Base-by-base conservation (phyloP, 1,284 basidiomycete genomes). In the Gymnopus androsaceus region DNA sequence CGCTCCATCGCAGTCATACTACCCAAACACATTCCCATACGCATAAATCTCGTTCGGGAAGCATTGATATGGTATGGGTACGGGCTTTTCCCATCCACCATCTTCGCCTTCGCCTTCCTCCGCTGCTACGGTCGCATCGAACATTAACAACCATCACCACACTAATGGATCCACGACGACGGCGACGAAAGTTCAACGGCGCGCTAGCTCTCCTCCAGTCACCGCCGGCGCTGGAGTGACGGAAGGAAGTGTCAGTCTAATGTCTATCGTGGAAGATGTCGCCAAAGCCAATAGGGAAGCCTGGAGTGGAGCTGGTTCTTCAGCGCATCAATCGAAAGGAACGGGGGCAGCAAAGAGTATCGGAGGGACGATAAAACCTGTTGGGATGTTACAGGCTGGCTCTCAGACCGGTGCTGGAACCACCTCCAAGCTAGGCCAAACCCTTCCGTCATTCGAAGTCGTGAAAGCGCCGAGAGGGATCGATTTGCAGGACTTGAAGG, bases 231-330 rank as follows among this genome's bases (percentile, higher is more conserved):
- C 19, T 7, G 45, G 19, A 15, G n/a, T 21, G 14, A 27, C n/a
- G 7, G 30, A 23, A 19, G 51, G 51, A 4, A 44, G 47, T n/a
- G 30, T 33, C 3, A 87, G 80, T 44, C 68, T 89, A 64, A 83
- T 89, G 85, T 83, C 80, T 61, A 83, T 88, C 60, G 81, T 88
- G 4, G 85, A 87, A 61, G 80, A 76, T 57, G 81, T 87, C 33
- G 67, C 83, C 9, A 73, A 73, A 41, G 69, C 68, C 51, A 79
- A 80, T 60, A 59, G 71, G 28, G 61, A 70, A 9, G 68, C 65
- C 9, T 67, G 69, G 64, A 51, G 36, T 30, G 55, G 33, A 30
- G 52, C 61, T 30, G 51, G 61, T n/a, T 54, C 48, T 40, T 58
- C 53, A 9, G n/a, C 21, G 14, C 9, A 40, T 50, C 34, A 17